Percentiles rank a stretch among this genome's conserved stretches.
Evolutionary conservation across 441 rosid species (phyloP).

Genomic region (Bruguiera hainesii): DNA sequence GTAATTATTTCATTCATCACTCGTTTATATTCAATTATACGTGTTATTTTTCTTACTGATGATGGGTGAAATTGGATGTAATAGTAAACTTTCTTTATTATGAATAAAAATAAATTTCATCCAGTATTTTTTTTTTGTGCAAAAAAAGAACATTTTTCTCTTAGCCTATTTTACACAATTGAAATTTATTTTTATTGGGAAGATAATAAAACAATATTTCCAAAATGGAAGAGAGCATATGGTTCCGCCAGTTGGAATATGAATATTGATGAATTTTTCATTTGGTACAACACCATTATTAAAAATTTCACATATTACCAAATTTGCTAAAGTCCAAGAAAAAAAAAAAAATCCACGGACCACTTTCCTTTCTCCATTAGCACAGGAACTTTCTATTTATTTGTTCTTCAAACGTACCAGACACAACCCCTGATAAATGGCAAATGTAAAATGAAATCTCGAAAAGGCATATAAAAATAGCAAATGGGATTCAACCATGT

Average conservation of each 20-base stretch:
- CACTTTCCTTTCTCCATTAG: not conserved
- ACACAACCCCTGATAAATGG: not conserved
- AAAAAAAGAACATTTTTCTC: not conserved
- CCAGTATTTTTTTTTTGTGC: not conserved
- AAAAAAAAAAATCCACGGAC: not conserved
- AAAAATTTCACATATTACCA: not conserved
- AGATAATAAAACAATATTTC: not conserved
- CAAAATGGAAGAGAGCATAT: not conserved
- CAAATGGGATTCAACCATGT: not conserved
- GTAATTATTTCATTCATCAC: too few species aligned
- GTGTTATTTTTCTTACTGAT: too few species aligned
- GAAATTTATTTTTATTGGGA: not conserved
- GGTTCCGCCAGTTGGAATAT: too few species aligned
- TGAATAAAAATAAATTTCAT: not conserved
- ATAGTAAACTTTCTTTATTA: not conserved
- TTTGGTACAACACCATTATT: not conserved
- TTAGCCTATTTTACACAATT: too few species aligned
- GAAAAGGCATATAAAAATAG: not conserved
- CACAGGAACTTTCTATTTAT: not conserved
- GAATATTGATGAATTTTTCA: too few species aligned
- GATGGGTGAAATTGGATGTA: too few species aligned
- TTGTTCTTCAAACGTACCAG: too few species aligned
- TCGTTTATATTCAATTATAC: too few species aligned
- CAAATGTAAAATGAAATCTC: not conserved
- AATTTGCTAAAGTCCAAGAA: not conserved